Evolutionary conservation across 139 green algal species (phyloP).

Genomic region (Diplosphaera chodatii): DNA sequence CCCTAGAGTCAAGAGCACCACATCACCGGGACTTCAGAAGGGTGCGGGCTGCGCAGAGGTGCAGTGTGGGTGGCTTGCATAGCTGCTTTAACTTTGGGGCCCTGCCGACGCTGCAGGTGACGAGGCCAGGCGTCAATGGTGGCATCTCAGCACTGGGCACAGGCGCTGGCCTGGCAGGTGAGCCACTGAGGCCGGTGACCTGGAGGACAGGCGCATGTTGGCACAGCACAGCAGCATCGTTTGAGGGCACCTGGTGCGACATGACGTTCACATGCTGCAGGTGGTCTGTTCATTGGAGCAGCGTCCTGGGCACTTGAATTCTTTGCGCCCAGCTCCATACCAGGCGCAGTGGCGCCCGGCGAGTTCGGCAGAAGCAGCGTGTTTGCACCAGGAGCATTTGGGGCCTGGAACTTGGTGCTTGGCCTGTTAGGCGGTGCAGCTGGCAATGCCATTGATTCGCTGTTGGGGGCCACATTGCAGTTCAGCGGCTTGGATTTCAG

Average conservation of each 20-base stretch:
- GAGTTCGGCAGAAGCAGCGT: too few species aligned
- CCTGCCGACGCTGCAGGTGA: too few species aligned
- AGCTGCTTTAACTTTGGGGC: too few species aligned
- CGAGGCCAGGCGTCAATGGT: conserved; percentile 80
- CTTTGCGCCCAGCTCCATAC: conserved; percentile 6
- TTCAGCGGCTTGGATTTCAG: conserved; percentile 74
- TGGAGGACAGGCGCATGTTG: too few species aligned
- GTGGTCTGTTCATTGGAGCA: conserved; percentile 68
- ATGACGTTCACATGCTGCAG: too few species aligned
- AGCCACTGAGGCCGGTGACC: too few species aligned
- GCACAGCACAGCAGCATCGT: too few species aligned
- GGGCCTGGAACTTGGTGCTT: conserved; percentile 2
- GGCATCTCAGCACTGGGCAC: conserved; percentile 70
- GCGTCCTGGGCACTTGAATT: conserved; percentile 28
- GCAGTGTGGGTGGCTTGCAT: too few species aligned
- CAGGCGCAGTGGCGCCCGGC: not conserved
- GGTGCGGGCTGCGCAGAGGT: too few species aligned
- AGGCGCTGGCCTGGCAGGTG: conserved; percentile 43
- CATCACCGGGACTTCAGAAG: too few species aligned
- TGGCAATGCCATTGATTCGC: conserved; percentile 79
- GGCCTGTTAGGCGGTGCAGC: conserved; percentile 63
- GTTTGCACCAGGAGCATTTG: conserved; percentile 3
- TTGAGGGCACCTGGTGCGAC: too few species aligned
- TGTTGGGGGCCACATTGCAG: conserved; percentile 90
- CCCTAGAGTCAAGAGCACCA: too few species aligned